These are phyloP conservation scores for Hondaea fermentalgiana DNA, from an alignment of 108 stramenopile genomes.

Conservation along the genomic window DNA sequence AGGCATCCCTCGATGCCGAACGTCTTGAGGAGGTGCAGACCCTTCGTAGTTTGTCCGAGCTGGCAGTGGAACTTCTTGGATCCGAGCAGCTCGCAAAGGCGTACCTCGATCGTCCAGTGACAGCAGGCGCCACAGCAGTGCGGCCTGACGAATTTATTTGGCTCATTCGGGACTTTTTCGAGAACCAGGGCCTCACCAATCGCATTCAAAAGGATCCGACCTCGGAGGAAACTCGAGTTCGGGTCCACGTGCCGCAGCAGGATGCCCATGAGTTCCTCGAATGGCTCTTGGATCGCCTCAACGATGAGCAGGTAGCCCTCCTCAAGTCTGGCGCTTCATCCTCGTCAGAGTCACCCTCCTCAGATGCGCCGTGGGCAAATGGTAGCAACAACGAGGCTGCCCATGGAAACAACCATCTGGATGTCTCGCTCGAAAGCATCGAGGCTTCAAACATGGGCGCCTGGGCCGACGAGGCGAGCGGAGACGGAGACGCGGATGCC, in stretches of 20 bases:
- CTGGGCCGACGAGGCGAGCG: not conserved
- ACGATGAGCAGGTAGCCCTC: not conserved
- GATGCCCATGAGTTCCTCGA: constrained; percentile 13
- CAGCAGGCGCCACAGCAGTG: not conserved
- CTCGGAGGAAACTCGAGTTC: not conserved
- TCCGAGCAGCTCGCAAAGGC: not conserved
- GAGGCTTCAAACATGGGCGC: not conserved
- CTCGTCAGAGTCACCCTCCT: not conserved
- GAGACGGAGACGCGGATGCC: not conserved
- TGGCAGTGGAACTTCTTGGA: not conserved
- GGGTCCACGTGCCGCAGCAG: constrained; percentile 4
- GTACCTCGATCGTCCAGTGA: not conserved
- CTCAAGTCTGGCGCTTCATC: not conserved
- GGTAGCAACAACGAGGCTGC: not conserved
- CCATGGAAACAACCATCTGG: not conserved
- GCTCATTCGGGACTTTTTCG: not conserved
- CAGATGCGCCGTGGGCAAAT: not conserved
- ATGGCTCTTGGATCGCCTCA: not conserved
- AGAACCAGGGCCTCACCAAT: not conserved
- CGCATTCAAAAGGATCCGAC: not conserved
- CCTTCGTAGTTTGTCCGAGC: not conserved
- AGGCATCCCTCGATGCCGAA: not conserved
- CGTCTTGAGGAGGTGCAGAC: not conserved
- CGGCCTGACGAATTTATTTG: not conserved
- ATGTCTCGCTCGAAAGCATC: too few relatives aligned